A percentile compares a stretch with the other conserved stretches of the same genome.
Conservation (phyloP, 495 filamentous ascomycete species). For the Trichodelitschia bisporula region DNA sequence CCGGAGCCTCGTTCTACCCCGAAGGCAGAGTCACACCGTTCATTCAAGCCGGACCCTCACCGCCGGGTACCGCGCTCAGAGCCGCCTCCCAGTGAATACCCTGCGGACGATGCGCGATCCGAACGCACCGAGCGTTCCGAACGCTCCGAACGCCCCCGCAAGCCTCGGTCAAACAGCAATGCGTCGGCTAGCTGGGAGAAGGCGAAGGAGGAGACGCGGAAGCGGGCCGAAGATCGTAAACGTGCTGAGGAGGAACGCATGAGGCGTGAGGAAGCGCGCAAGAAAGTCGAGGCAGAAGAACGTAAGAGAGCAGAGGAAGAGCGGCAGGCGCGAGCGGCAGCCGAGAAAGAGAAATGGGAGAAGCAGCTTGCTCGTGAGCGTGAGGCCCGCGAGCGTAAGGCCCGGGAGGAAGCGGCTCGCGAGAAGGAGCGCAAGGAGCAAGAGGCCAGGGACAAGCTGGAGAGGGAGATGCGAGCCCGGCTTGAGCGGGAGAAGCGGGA, state of each 20-base stretch:
- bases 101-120: too few relatives aligned
- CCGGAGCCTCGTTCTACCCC: too few relatives aligned
- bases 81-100: too few relatives aligned
- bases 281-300: too few relatives aligned
- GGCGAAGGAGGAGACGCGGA: slow-evolving; percentile 41
- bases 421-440: slow-evolving; percentile 17
- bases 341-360: slow-evolving; percentile 21
- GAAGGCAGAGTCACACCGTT: too few relatives aligned
- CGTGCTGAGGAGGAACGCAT: slow-evolving; percentile 25
- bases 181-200: slow-evolving; percentile 35
- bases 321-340: slow-evolving; percentile 15
- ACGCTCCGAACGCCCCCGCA: too few relatives aligned
- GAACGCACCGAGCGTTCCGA: too few relatives aligned
- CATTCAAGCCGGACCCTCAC: too few relatives aligned
- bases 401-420: slow-evolving; percentile 16
- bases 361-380: slow-evolving; percentile 4
- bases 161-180: neutral
- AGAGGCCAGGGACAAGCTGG: slow-evolving; percentile 10
- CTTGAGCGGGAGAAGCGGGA: slow-evolving; percentile 16
- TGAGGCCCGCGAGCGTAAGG: slow-evolving; percentile 21
- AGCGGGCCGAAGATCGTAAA: slow-evolving; percentile 35
- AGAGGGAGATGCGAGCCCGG: slow-evolving; percentile 13
- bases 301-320: slow-evolving; percentile 19
- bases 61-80: too few relatives aligned
- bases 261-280: slow-evolving; percentile 20